Conservation (phyloP, 768 basidiomycete species). For the Botryobasidium botryosum region DNA sequence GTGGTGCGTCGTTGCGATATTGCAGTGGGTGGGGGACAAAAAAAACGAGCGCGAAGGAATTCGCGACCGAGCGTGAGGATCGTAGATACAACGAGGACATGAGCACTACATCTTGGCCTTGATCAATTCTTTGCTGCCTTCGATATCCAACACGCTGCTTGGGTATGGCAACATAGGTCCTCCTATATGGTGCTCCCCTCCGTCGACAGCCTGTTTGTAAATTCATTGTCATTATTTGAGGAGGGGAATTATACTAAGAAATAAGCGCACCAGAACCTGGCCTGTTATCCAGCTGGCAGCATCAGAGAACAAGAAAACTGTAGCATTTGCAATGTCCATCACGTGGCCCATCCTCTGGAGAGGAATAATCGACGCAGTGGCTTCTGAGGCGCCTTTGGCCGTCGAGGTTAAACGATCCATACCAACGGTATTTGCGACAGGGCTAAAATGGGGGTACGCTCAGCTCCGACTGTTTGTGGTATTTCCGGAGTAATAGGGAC, state of each 20-base stretch:
- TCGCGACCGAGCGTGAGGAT: too few relatives aligned
- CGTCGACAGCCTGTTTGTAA: constrained; percentile 19
- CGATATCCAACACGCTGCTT: neutral
- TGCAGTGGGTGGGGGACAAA: too few relatives aligned
- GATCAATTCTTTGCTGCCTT: neutral
- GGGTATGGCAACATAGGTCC: neutral
- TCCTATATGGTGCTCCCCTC: constrained; percentile 15
- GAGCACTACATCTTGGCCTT: too few relatives aligned
- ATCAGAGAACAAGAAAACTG: constrained; percentile 26
- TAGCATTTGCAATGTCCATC: constrained; percentile 26
- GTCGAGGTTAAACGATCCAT: constrained; percentile 21
- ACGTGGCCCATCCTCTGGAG: constrained; percentile 15
- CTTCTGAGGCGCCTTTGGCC: constrained; percentile 16
- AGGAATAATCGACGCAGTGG: constrained; percentile 13
- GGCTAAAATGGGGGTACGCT: too few relatives aligned
- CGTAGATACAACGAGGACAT: too few relatives aligned
- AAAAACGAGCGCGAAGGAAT: too few relatives aligned
- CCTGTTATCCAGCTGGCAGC: constrained; percentile 25
- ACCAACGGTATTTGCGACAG: constrained; percentile 62
- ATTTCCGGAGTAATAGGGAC: neutral
- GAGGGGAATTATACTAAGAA: neutral
- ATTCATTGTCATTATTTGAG: neutral
- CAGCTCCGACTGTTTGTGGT: neutral
- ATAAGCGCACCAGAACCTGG: constrained; percentile 20
- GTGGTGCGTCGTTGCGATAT: too few relatives aligned